phyloP scores from a whole-genome alignment of 495 filamentous ascomycete genomes.

The Penicillium lagena region DNA sequence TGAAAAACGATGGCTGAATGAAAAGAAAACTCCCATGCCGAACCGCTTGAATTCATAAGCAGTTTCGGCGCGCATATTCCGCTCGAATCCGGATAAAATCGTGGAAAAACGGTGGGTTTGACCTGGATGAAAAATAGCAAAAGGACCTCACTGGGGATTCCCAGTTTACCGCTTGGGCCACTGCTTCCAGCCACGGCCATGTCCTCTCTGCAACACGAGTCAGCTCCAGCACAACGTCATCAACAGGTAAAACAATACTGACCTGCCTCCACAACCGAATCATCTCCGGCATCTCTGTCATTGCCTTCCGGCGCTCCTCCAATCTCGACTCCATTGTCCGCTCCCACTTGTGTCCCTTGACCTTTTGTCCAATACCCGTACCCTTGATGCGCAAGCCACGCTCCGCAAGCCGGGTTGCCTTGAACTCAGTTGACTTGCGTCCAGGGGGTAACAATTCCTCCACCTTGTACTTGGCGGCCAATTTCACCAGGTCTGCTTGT shows the following conservation, averaged over 20 bases:
- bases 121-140: constrained; percentile 9
- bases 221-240: constrained; percentile 7
- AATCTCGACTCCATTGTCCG: constrained; percentile 75
- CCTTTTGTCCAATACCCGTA: constrained; percentile 84
- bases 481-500: constrained; percentile 87
- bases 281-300: constrained; percentile 88
- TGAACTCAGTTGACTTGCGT: constrained; percentile 66
- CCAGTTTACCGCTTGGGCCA: constrained; percentile 59
- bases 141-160: constrained; percentile 3
- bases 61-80: not conserved
- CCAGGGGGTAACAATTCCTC: constrained; percentile 76
- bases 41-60: not conserved
- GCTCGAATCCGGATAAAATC: not conserved
- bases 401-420: constrained; percentile 59
- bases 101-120: constrained; percentile 15
- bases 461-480: constrained; percentile 73
- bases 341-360: constrained; percentile 94
- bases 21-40: not conserved
- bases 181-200: constrained; percentile 84
- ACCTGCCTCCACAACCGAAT: constrained; percentile 92
- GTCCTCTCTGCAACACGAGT: constrained; percentile 58
- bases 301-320: constrained; percentile 83
- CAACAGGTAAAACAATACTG: constrained; percentile 19
- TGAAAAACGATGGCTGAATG: not conserved
- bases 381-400: constrained; percentile 76